phyloP scores from a whole-genome alignment of 176 grass and related monocot species.

The maize (Zea mays) region Zm-B73-REFERENCE-NAM-5.0 NC_050097.1:21549001-21549500 shows the following conservation, averaged over 20 bases:
- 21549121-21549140: background rate
- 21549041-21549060: background rate
- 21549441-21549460: constrained; percentile 71
- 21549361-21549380: background rate
- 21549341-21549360: background rate
- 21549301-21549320: too few relatives aligned
- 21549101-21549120: background rate
- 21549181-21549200: background rate
- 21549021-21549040: background rate
- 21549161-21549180: background rate
- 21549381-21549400: too few relatives aligned
- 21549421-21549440: constrained; percentile 56
- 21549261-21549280: background rate
- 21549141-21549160: background rate
- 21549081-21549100: background rate
- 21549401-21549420: background rate
- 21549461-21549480: constrained; percentile 56
- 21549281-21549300: too few relatives aligned
- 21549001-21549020: too few relatives aligned
- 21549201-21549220: background rate
- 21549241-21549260: background rate
- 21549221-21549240: background rate
- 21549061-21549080: background rate
- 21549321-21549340: too few relatives aligned
- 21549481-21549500: constrained; percentile 45